phyloP scores from a whole-genome alignment of 495 filamentous ascomycete genomes.

The Aspergillus funiculosus region DNA sequence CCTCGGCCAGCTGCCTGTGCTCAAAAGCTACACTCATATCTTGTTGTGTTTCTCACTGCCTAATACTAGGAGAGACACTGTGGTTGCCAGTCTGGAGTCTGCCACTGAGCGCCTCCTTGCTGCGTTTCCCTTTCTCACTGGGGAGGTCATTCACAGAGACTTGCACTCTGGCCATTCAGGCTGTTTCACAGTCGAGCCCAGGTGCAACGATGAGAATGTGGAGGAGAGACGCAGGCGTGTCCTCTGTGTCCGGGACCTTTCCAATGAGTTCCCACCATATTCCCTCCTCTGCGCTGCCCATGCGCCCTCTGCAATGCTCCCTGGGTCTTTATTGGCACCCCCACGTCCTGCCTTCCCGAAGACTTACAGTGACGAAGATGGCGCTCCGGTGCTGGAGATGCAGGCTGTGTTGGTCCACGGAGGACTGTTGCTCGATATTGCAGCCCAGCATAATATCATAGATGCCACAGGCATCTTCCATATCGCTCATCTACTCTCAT shows the following conservation, averaged over 20 bases:
- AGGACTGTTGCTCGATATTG: slow-evolving; percentile 27
- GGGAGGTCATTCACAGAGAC: slow-evolving; percentile 26
- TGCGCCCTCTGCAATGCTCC: slow-evolving; percentile 27
- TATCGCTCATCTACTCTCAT: slow-evolving; percentile 26
- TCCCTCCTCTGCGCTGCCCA: slow-evolving; percentile 17
- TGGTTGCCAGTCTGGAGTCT: slow-evolving; percentile 19
- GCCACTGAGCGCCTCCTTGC: slow-evolving; percentile 24
- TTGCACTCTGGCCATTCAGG: slow-evolving; percentile 22
- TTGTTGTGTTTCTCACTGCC: slow-evolving; percentile 25
- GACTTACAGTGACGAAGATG: slow-evolving; percentile 21
- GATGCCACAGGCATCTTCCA: slow-evolving; percentile 36
- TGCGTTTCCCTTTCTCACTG: slow-evolving; percentile 30
- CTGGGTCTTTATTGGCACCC: slow-evolving; percentile 20
- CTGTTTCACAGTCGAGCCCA: slow-evolving; percentile 19
- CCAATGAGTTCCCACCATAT: slow-evolving; percentile 20
- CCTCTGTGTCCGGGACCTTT: slow-evolving; percentile 24
- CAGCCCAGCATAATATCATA: slow-evolving; percentile 39
- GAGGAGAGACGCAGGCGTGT: slow-evolving; percentile 3
- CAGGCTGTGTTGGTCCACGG: slow-evolving; percentile 35
- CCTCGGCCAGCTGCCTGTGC: slow-evolving; percentile 35
- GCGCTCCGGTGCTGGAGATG: slow-evolving; percentile 28
- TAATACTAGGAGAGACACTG: slow-evolving; percentile 10
- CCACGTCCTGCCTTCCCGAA: slow-evolving; percentile 28
- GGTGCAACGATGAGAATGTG: background rate
- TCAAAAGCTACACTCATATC: slow-evolving; percentile 37